Base-by-base conservation (phyloP, 1,139 yeast species). In the Sugiyamaella japonica region DNA sequence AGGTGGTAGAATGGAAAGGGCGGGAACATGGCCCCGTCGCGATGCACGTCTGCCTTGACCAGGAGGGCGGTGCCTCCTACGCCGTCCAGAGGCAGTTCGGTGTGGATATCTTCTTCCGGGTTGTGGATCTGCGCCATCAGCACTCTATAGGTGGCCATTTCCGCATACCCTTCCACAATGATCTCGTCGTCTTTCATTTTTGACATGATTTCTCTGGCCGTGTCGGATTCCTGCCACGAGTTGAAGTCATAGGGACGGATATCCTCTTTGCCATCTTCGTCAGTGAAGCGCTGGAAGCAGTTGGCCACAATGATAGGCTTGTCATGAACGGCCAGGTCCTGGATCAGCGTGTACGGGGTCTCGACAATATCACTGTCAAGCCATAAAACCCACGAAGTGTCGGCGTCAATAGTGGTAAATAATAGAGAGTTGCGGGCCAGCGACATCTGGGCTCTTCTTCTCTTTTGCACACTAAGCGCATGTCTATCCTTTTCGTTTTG, bases 21-120 rank as follows among this genome's bases (percentile, higher is more conserved):
- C 16, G 99, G 99, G 81, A 93, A 93, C 97, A 91, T 91, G 55
- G 98, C 98, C 52, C 99, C 99, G 70, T 93, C 99, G 70, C 99
- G 81, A 73, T 93, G 99, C 55, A 93, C 99, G 63, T 90, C 97
- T 8, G 98, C 96, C 70, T 91, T 89, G 36, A 93, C 99, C 73
- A 93, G 71, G 37, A 95, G 84, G 43, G 97, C 96, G 31, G 98
- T 96, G 37, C 76, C 98, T 54, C 99, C 99, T 56, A 93, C 98
- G 70, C 99, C 99, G 70, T 93, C 99, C 58, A 93, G 77, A 38
- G 83, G 81, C 86, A 91, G 85, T 50, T 65, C 73, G 67, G 83
- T 86, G 58, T 77, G 75, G 12, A 66, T 61, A 58, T 84, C 85
- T 20, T 86, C 93, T 7, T 76, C 74, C 6, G 83, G 73, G 65